Evolutionary conservation across 352 stramenopile genomes (phyloP).

Genomic region (Phytophthora aleatoria): DNA sequence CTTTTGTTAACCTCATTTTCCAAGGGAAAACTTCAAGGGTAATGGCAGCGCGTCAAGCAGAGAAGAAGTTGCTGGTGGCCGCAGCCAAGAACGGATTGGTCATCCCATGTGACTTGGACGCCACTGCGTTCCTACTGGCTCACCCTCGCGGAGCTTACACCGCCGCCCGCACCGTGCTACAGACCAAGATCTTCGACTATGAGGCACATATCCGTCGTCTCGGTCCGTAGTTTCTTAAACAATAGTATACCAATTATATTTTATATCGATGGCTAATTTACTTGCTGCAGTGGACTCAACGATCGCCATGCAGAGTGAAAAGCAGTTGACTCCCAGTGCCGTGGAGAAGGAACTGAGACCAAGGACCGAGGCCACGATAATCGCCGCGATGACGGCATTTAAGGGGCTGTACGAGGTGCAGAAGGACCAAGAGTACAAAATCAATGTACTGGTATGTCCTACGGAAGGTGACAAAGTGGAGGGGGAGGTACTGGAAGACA

Average conservation of each 20-base stretch:
- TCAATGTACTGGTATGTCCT: constrained; percentile 76
- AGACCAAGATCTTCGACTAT: constrained; percentile 81
- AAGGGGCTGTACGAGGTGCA: constrained; percentile 46
- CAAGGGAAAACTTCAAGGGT: neutral
- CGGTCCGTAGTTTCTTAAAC: constrained; percentile 33
- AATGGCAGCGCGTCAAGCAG: constrained; percentile 19
- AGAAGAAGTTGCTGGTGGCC: constrained; percentile 46
- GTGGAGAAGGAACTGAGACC: constrained; percentile 58
- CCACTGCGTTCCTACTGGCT: constrained; percentile 67
- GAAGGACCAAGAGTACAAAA: constrained; percentile 78
- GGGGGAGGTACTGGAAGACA: constrained; percentile 29
- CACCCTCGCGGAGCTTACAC: constrained; percentile 79
- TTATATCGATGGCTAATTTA: neutral
- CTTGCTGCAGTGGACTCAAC: constrained; percentile 66
- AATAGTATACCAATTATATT: neutral
- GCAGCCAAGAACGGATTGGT: constrained; percentile 79
- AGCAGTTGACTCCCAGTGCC: constrained; percentile 18
- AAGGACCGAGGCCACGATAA: constrained; percentile 64
- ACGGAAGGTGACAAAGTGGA: constrained; percentile 22
- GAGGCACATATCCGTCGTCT: constrained; percentile 79
- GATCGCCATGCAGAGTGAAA: constrained; percentile 58
- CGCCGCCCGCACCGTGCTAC: constrained; percentile 67
- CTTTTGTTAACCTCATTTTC: too few relatives aligned
- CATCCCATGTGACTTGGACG: constrained; percentile 65
- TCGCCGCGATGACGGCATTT: constrained; percentile 71